Base-by-base conservation (phyloP, 768 basidiomycete genomes). In the Russula compacta region DNA sequence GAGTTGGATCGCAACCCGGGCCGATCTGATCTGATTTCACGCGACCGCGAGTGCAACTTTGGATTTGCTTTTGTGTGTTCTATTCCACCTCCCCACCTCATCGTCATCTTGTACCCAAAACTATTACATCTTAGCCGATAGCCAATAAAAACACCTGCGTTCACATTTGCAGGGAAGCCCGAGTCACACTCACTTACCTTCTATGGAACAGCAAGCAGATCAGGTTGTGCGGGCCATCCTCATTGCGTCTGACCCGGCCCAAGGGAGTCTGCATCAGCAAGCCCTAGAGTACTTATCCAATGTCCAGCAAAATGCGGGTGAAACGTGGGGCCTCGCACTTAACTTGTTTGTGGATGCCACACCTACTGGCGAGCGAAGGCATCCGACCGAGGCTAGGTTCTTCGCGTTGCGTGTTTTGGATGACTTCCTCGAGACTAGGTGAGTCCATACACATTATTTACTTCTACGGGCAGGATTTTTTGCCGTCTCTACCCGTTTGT, bases 341-440 rank as follows among this genome's bases (percentile, higher is more conserved):
- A 77, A 82, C 38, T 77, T 92, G 48, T 93, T 92, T 69, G 80
- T 85, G 32, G 85, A 84, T 66, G 73, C 75, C 60, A 78, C 78
- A 46, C 68, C 81, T 21, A 80, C 83, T 64, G 86, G 87, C n/a
- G 69, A 74, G 3, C 78, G 85, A 67, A 87, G 84, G 73, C 80
- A 90, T 70, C 81, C 84, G 21, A 70, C 83, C 38, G 83, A 90
- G 69, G 87, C 81, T 48, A 81, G 91, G 65, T 89, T 92, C 74
- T 90, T 85, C 73, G 87, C 87, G 32, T 77, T 93, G 67, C 80
- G 88, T 56, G 81, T 93, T 61, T 69, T 92, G 63, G 89, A 92
- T 62, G 87, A 92, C 53, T 90, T 89, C 69, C 78, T 92, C 64
- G 90, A 90, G 67, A 84, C 84, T 73, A 80, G 86, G 90, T 91